Conservation (phyloP, 2,329 filamentous ascomycete genomes). For the Diplodia intermedia region DNA sequence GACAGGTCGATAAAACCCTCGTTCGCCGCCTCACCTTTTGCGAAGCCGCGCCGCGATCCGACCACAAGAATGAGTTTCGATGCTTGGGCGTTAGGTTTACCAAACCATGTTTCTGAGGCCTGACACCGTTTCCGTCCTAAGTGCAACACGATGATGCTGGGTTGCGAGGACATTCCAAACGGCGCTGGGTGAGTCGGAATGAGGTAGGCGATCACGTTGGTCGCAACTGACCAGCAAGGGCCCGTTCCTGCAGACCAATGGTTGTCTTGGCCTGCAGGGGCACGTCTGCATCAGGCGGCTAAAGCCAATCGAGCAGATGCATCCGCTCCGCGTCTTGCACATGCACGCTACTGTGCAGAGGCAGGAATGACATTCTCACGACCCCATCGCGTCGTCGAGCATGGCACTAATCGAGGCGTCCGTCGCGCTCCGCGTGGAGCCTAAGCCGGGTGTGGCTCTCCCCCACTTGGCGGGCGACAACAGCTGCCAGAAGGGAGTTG, state of each 20-base stretch:
- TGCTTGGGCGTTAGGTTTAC: no score
- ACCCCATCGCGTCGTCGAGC: constrained; percentile 1
- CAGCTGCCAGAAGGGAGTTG: not conserved
- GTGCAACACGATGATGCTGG: not conserved
- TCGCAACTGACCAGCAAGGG: constrained; percentile 19
- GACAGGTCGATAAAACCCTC: not conserved
- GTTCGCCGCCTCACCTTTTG: constrained; percentile 16
- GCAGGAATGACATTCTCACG: not conserved
- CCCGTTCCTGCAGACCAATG: constrained; percentile 26
- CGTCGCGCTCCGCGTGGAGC: constrained; percentile 2
- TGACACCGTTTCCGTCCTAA: not conserved
- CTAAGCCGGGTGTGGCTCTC: constrained; percentile 14
- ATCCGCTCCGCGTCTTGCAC: constrained; percentile 13
- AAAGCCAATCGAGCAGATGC: constrained; percentile 10
- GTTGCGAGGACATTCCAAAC: not conserved
- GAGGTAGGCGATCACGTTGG: constrained; percentile 5
- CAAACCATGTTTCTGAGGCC: not conserved
- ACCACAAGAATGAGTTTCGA: not conserved
- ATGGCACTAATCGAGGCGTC: constrained; percentile 1
- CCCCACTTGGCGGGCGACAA: constrained; percentile 19
- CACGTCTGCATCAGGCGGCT: constrained; percentile 11
- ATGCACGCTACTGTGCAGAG: constrained; percentile 5
- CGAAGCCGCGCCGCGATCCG: constrained; percentile 19
- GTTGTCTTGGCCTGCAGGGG: constrained; percentile 3
- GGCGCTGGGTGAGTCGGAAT: constrained; percentile 20